Percentiles rank a stretch among this genome's conserved stretches.
Conservation (phyloP, 371 early-diverging fungal genomes). For the Umbelopsis sp. region DNA sequence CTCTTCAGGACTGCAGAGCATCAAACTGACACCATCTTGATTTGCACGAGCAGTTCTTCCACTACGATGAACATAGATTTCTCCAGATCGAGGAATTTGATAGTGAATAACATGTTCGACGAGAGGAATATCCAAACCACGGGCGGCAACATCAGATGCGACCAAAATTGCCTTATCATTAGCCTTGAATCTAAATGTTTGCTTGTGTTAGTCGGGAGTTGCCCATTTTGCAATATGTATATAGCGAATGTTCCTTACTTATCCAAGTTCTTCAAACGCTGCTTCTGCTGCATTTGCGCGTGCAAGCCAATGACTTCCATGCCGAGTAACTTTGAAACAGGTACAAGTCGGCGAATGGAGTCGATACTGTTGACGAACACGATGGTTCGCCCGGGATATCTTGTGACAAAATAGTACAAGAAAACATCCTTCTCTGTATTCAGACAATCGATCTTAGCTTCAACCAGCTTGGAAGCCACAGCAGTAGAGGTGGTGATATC, state of each 20-base stretch:
- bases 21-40: conserved; percentile 80
- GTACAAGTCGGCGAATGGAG: conserved; percentile 83
- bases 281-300: conserved; percentile 94
- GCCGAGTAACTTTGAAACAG: conserved; percentile 75
- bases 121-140: conserved; percentile 87
- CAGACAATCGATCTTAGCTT: conserved; percentile 86
- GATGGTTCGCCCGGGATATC: conserved; percentile 89
- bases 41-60: conserved; percentile 91
- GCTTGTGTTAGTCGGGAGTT: neutral
- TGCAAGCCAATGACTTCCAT: conserved; percentile 79
- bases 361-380: conserved; percentile 96
- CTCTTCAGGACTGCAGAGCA: conserved; percentile 87
- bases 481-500: conserved; percentile 69
- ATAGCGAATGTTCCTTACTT: conserved; percentile 34
- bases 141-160: conserved; percentile 90
- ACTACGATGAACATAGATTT: conserved; percentile 87
- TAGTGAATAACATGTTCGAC: conserved; percentile 90
- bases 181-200: conserved; percentile 62
- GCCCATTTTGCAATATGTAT: neutral
- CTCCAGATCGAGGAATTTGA: conserved; percentile 83
- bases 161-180: conserved; percentile 75
- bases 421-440: conserved; percentile 85
- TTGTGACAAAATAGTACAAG: conserved; percentile 83
- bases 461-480: conserved; percentile 71
- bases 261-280: conserved; percentile 91